A percentile compares a stretch with the other conserved stretches of the same genome.
Evolutionary conservation across 2,329 filamentous ascomycete genomes (phyloP).

Genomic region (Hymenoscyphus albidus): DNA sequence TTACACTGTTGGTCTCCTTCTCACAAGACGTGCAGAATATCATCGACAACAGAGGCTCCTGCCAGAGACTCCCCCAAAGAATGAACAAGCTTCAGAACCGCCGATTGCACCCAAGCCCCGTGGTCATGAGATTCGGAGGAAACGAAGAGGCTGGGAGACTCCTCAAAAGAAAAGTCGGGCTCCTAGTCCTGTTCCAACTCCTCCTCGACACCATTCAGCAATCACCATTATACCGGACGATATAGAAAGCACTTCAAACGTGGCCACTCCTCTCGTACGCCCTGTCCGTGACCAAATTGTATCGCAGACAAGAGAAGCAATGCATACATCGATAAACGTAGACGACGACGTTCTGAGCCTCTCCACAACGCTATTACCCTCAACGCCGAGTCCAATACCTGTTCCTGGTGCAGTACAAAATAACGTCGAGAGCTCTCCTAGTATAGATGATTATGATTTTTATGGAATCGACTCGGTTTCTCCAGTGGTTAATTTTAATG

Average conservation of each 20-base stretch:
- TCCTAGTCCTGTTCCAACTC: neutral
- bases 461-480: constrained; percentile 55
- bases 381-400: constrained; percentile 28
- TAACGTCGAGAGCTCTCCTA: constrained; percentile 23
- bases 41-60: constrained; percentile 49
- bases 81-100: constrained; percentile 24
- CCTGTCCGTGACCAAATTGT: constrained; percentile 41
- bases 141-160: constrained; percentile 25
- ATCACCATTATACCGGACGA: constrained; percentile 38
- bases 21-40: constrained; percentile 52
- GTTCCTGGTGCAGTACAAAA: constrained; percentile 24
- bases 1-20: constrained; percentile 52
- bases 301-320: constrained; percentile 24
- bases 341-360: constrained; percentile 31
- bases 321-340: constrained; percentile 31
- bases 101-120: neutral
- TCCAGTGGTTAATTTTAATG: constrained; percentile 51
- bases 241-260: constrained; percentile 60
- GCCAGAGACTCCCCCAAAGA: constrained; percentile 23
- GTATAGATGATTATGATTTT: constrained; percentile 59
- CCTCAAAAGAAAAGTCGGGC: constrained; percentile 23
- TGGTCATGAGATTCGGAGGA: constrained; percentile 6
- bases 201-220: constrained; percentile 19
- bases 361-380: constrained; percentile 23
- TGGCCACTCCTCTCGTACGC: constrained; percentile 55